These are phyloP conservation scores for Sporodiniella umbellata DNA, from an alignment of 371 early-diverging fungal genomes.

Conservation along the genomic window DNA sequence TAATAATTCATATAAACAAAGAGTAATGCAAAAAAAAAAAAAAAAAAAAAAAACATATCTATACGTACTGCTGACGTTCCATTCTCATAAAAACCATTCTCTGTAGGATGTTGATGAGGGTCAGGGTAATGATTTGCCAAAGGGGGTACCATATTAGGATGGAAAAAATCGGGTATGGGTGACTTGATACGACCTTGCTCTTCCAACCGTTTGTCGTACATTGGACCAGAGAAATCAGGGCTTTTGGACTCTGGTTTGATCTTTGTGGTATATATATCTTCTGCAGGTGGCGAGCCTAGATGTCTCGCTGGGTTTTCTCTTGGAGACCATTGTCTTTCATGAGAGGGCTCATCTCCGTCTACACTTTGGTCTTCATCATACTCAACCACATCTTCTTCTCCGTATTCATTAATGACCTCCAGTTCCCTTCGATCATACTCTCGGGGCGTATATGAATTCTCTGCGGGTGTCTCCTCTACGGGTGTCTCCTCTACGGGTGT, in stretches of 20 bases:
- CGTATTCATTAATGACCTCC: not conserved
- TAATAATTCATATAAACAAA: too few species aligned
- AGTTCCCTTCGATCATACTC: not conserved
- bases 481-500: not conserved
- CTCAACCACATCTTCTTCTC: not conserved
- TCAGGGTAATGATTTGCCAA: not conserved
- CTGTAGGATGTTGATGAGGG: not conserved
- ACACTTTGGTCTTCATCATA: not conserved
- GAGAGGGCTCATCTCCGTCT: not conserved
- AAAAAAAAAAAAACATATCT: too few species aligned
- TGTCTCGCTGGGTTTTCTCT: not conserved
- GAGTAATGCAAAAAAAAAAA: not conserved
- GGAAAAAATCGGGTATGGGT: constrained; percentile 4
- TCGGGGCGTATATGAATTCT: not conserved
- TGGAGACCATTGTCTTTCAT: not conserved
- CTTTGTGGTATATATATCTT: not conserved
- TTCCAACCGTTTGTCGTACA: not conserved
- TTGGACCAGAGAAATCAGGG: not conserved
- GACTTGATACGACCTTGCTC: not conserved
- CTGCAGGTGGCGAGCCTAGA: not conserved
- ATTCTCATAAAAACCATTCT: not conserved
- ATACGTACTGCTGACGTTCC: constrained; percentile 14
- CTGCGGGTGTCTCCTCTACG: not conserved
- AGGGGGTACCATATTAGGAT: constrained; percentile 6
- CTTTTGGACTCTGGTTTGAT: not conserved